Base-by-base conservation (phyloP, 164 flowering plant genomes). In the Amborella trichopoda region DNA sequence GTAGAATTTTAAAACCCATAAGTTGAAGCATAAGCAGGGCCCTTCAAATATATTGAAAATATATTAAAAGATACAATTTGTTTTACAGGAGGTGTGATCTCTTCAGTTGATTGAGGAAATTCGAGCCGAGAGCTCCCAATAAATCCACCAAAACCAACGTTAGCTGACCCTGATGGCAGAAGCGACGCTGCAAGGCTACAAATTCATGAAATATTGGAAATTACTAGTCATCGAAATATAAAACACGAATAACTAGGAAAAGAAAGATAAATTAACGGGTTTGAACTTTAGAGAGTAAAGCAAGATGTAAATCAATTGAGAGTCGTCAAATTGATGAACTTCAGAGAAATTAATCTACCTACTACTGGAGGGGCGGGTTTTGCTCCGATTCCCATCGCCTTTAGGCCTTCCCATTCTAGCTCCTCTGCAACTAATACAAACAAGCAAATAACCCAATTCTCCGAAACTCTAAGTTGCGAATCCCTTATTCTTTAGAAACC, bases 351-450 rank as follows among this genome's bases (percentile, higher is more conserved):
- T 4, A 8, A 37, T 21, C n/a, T 8, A 83, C 97, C 96, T 86
- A 95, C 99, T 93, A 70, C 95, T 88, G 3, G 96, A 93, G 58
- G 99, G 91, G 33, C 96, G 90, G 26, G 68, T 58, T 68, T 93
- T 93, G 74, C 66, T 68, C 53, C 94, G 62, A 1, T 63, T 77
- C 19, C 64, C 84, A 1, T 85, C 96, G 65, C 96, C 96, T 51
- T 84, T 88, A 55, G 61, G 76, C 52, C 50, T 80, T 27, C 99
- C 99, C 99, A 87, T 91, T 48, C 4, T 18, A 18, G 9, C 17
- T 38, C n/a, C n/a, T n/a, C n/a, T n/a, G n/a, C n/a, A n/a, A n/a
- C n/a, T n/a, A n/a, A n/a, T n/a, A n/a, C n/a, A n/a, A n/a, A n/a
- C n/a, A n/a, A n/a, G n/a, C n/a, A n/a, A n/a, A n/a, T n/a, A n/a